A percentile compares a stretch with the other conserved stretches of the same genome.
These are phyloP conservation scores for Platanus orientalis DNA, from an alignment of 164 flowering plant species.

Conservation along the genomic window DNA sequence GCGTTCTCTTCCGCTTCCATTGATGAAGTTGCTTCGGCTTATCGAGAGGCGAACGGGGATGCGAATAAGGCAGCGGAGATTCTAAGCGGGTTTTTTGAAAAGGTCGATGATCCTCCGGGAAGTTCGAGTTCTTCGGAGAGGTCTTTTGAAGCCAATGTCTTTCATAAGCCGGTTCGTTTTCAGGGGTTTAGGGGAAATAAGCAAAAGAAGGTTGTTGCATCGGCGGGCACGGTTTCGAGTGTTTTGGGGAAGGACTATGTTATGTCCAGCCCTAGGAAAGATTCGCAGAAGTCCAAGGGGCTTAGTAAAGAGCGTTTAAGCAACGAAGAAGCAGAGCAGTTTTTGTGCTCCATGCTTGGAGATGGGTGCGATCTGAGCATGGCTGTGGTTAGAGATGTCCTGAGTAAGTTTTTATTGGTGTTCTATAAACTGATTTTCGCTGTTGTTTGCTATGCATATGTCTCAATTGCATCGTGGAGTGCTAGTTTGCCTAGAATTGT, in stretches of 20 bases:
- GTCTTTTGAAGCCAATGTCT: constrained; percentile 20
- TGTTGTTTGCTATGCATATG: not conserved
- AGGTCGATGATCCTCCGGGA: constrained; percentile 29
- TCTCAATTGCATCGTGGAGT: not conserved
- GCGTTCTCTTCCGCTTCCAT: constrained; percentile 40
- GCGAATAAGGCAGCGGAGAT: constrained; percentile 44
- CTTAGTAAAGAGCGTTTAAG: constrained; percentile 10
- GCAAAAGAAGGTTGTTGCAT: constrained; percentile 52
- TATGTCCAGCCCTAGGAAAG: constrained; percentile 21
- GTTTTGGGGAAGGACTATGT: constrained; percentile 77
- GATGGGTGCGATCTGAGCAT: constrained; percentile 55
- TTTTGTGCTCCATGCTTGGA: constrained; percentile 78
- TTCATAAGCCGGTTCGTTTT: constrained; percentile 8
- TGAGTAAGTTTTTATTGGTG: constrained; percentile 42
- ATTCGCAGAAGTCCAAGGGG: constrained; percentile 23
- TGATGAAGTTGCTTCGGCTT: constrained; percentile 34
- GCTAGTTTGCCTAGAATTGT: not conserved
- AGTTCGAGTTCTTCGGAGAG: constrained; percentile 37
- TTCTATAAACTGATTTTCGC: not conserved
- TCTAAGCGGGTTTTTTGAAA: constrained; percentile 16
- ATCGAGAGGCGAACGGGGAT: constrained; percentile 40
- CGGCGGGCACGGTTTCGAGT: constrained; percentile 65
- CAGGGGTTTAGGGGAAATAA: constrained; percentile 29
- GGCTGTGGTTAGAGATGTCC: constrained; percentile 76
- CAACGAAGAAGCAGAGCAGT: constrained; percentile 63